Percentiles rank a stretch among this genome's conserved stretches.
These are phyloP conservation scores for Cercospora sp. DNA, from an alignment of 2,329 filamentous ascomycete genomes.

Conservation along the genomic window DNA sequence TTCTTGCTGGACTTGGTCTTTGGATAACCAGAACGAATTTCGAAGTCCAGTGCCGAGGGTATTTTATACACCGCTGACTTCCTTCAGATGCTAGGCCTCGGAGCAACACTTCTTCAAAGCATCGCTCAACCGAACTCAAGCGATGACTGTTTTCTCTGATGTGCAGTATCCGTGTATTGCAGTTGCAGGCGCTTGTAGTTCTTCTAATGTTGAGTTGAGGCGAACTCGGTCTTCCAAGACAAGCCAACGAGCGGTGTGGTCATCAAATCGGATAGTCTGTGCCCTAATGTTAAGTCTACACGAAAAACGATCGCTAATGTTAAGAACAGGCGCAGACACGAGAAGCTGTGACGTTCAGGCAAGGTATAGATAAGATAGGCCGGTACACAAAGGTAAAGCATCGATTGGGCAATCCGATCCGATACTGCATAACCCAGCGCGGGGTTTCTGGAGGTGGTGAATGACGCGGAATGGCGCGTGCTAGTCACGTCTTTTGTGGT, in stretches of 20 bases:
- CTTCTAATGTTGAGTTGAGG: constrained; percentile 6
- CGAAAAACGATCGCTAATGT: not conserved
- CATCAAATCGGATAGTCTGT: not conserved
- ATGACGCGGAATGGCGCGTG: constrained; percentile 9
- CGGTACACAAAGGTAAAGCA: not conserved
- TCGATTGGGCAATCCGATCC: constrained; percentile 14
- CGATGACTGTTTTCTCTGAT: not conserved
- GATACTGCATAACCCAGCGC: not conserved
- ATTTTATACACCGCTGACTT: not conserved
- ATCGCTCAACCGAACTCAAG: not conserved
- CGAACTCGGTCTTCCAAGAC: not conserved
- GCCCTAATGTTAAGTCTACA: not conserved
- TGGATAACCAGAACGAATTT: too few relatives aligned
- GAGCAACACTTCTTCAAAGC: not conserved
- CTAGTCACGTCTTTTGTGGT: not conserved
- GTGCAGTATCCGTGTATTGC: constrained; percentile 3
- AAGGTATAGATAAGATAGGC: constrained; percentile 8
- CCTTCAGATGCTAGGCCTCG: not conserved
- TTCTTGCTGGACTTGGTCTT: not conserved
- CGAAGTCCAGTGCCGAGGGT: not conserved
- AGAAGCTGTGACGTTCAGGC: constrained; percentile 1
- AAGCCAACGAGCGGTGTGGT: not conserved
- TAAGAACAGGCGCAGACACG: constrained; percentile 2
- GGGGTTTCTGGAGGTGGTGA: not conserved
- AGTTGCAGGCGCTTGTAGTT: constrained; percentile 5